These are phyloP conservation scores for Cladophialophora immunda DNA, from an alignment of 2,329 filamentous ascomycete genomes.

Conservation along the genomic window DNA sequence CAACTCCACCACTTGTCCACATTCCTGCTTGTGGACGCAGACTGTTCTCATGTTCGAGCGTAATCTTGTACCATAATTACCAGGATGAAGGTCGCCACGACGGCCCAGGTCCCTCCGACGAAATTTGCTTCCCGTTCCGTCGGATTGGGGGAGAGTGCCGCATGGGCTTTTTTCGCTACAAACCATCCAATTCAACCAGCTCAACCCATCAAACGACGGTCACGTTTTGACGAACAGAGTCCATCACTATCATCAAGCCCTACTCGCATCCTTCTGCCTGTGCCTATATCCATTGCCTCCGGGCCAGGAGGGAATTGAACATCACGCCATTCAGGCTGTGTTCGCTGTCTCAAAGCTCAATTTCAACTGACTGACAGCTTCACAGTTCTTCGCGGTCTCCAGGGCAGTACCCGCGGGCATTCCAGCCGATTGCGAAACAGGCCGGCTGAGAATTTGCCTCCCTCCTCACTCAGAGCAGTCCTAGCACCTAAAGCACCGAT, in stretches of 20 bases:
- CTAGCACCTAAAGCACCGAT: neutral
- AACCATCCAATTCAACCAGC: neutral
- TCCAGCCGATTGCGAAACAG: slow-evolving; percentile 27
- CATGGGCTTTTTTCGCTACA: neutral
- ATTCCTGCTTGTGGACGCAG: neutral
- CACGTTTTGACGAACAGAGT: neutral
- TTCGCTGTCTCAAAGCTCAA: neutral
- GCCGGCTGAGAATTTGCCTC: slow-evolving; percentile 4
- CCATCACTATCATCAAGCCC: neutral
- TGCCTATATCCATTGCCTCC: neutral
- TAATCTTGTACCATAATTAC: neutral
- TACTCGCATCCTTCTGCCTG: neutral
- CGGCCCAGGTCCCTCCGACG: neutral
- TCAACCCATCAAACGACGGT: neutral
- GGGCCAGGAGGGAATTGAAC: neutral
- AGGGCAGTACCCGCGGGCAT: slow-evolving; percentile 11
- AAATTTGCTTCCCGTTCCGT: neutral
- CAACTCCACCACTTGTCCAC: neutral
- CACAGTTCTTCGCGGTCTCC: neutral
- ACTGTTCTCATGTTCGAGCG: neutral
- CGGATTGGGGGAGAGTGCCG: neutral
- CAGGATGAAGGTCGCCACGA: neutral
- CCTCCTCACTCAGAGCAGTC: neutral
- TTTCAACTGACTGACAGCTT: neutral
- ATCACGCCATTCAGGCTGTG: neutral